These are phyloP conservation scores for Fusarium paranaense DNA, from an alignment of 2,329 filamentous ascomycete genomes.

Conservation along the genomic window DNA sequence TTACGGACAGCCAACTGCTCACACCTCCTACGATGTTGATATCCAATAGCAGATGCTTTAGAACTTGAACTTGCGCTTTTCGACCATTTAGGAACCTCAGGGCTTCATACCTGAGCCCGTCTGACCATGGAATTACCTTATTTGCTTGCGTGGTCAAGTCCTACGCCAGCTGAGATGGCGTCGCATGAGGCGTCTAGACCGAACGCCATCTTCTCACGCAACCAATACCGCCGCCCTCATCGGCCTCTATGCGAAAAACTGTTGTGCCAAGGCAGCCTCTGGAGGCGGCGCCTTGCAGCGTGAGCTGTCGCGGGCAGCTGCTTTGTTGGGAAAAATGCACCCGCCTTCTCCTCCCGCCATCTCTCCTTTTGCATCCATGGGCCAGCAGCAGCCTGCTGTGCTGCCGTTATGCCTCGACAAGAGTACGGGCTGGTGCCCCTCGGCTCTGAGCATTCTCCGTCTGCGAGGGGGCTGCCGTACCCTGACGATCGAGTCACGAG, in stretches of 20 bases:
- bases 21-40: not conserved
- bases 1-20: not conserved
- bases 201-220: not conserved
- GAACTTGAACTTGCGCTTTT: not conserved
- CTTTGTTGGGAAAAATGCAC: not conserved
- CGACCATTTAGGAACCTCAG: not conserved
- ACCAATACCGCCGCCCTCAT: not conserved
- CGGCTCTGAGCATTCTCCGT: not conserved
- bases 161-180: not conserved
- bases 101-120: not conserved
- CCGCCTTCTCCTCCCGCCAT: not conserved
- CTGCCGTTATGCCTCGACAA: not conserved
- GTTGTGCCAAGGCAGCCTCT: not conserved
- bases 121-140: not conserved
- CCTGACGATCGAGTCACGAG: not conserved
- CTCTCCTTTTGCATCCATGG: not conserved
- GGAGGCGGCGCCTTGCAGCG: not conserved
- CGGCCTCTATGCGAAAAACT: not conserved
- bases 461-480: not conserved
- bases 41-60: not conserved
- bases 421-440: constrained; percentile 1
- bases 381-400: not conserved
- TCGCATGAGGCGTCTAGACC: not conserved
- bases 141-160: not conserved
- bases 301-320: not conserved